These are phyloP conservation scores for Dendrobium huoshanense DNA, from an alignment of 106 monocot genomes.

Conservation along the genomic window DNA sequence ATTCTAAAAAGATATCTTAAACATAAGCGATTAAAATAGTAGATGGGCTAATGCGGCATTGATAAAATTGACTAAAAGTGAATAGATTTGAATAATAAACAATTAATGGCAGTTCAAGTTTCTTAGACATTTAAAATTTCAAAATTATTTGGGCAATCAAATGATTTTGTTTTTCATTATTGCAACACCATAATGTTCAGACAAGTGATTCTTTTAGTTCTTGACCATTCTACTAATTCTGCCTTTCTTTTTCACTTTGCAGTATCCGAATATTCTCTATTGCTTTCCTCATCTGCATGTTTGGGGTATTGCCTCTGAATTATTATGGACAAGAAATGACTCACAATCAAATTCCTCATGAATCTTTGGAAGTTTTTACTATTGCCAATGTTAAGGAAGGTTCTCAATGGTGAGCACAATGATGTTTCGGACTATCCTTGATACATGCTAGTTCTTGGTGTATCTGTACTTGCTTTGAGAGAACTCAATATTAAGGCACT, in stretches of 20 bases:
- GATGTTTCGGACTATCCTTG: not conserved
- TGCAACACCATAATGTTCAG: not conserved
- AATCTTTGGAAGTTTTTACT: constrained; percentile 61
- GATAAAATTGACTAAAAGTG: not conserved
- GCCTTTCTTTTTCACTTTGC: not conserved
- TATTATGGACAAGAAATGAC: constrained; percentile 48
- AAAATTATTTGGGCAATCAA: not conserved
- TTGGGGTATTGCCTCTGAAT: constrained; percentile 57
- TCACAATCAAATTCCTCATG: constrained; percentile 35
- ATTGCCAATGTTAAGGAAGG: constrained; percentile 49
- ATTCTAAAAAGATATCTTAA: not conserved
- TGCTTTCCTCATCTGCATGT: constrained; percentile 45
- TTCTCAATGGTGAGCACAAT: constrained; percentile 26
- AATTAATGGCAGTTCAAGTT: not conserved
- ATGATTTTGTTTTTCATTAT: not conserved
- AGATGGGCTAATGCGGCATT: not conserved
- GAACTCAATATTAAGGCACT: not conserved
- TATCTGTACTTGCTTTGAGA: not conserved
- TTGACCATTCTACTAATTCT: not conserved
- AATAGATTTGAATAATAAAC: not conserved
- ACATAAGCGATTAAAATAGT: not conserved
- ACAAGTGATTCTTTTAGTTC: not conserved
- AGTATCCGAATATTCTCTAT: constrained; percentile 64
- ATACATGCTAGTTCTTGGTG: not conserved
- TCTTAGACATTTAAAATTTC: not conserved